Percentiles rank a stretch among this genome's conserved stretches.
Conservation (phyloP, 768 basidiomycete genomes). For the Hygrophoropsis aurantiaca region DNA sequence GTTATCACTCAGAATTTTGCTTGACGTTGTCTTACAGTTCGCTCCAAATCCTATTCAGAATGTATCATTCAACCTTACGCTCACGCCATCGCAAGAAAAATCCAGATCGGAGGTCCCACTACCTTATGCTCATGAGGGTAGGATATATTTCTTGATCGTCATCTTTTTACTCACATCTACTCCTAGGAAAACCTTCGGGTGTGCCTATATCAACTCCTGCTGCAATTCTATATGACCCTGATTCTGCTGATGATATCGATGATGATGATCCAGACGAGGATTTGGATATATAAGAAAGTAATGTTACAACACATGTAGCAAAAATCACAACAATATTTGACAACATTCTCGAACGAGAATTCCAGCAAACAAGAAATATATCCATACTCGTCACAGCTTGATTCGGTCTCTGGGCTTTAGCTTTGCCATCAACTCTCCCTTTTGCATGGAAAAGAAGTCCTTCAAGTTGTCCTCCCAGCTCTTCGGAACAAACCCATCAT, state of each 20-base stretch:
- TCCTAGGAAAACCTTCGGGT: slow-evolving; percentile 33
- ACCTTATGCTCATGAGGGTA: slow-evolving; percentile 89
- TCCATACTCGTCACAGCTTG: too few species aligned
- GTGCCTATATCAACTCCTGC: slow-evolving; percentile 23
- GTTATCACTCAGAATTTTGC: neutral
- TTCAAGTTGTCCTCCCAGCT: too few species aligned
- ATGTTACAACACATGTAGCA: neutral
- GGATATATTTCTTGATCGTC: slow-evolving; percentile 5
- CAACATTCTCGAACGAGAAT: neutral
- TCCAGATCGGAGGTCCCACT: slow-evolving; percentile 81
- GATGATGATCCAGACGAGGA: slow-evolving; percentile 97
- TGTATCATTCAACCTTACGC: slow-evolving; percentile 83
- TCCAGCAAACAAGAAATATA: too few species aligned
- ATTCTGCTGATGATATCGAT: slow-evolving; percentile 92
- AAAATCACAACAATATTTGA: neutral
- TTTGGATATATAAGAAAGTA: slow-evolving; percentile 84
- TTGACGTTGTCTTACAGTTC: slow-evolving; percentile 21
- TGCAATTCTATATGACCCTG: slow-evolving; percentile 85
- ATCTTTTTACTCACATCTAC: slow-evolving; percentile 3
- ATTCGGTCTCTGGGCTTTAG: too few species aligned
- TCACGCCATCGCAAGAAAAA: slow-evolving; percentile 80
- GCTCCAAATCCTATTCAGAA: slow-evolving; percentile 63
- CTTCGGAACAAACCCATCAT: too few species aligned
- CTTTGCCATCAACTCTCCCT: too few species aligned
- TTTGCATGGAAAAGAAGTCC: too few species aligned